Conservation (phyloP, 805 yeast genomes). For the Nakazawaea holstii region DNA sequence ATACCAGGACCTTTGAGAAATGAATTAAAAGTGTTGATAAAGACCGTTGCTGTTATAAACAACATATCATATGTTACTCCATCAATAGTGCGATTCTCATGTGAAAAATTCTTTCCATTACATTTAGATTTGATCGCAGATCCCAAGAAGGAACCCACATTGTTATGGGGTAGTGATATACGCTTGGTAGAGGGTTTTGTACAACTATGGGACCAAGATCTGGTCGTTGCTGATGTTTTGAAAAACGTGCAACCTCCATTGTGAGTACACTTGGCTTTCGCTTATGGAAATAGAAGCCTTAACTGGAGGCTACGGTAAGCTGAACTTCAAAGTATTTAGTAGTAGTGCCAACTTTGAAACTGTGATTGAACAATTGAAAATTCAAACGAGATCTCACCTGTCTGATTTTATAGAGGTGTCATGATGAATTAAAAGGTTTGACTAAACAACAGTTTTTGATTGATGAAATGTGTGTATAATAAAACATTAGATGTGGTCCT, state of each 20-base stretch:
- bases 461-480: no score
- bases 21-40: constrained; percentile 36
- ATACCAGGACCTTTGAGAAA: constrained; percentile 39
- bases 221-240: constrained; percentile 48
- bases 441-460: no score
- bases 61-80: constrained; percentile 44
- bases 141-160: constrained; percentile 43
- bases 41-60: constrained; percentile 36
- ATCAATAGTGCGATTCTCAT: constrained; percentile 43
- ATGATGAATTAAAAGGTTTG: no score
- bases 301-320: neutral
- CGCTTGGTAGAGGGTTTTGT: constrained; percentile 34
- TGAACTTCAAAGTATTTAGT: no score
- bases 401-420: no score
- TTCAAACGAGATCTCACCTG: no score
- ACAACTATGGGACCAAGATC: constrained; percentile 37
- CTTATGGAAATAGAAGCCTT: neutral
- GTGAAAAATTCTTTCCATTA: constrained; percentile 42
- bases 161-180: constrained; percentile 52
- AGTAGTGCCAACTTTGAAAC: no score
- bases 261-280: constrained; percentile 15
- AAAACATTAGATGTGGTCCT: no score
- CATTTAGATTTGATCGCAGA: constrained; percentile 31
- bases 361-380: no score
- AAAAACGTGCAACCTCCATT: constrained; percentile 47